These are phyloP conservation scores for Penicillium sp. DNA, from an alignment of 2,329 filamentous ascomycete species.

Conservation along the genomic window DNA sequence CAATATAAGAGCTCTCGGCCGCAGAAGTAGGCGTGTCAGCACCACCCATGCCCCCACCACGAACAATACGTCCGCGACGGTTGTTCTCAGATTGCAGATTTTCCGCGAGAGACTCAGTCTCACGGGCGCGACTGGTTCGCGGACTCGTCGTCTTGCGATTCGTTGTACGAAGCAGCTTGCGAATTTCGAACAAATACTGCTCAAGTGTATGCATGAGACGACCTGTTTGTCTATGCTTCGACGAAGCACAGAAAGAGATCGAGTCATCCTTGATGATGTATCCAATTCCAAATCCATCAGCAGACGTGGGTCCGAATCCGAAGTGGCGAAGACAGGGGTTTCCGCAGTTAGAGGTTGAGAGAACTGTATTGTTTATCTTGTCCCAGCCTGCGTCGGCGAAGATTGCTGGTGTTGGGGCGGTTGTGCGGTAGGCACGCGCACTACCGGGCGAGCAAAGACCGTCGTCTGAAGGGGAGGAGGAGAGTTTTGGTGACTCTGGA, in stretches of 20 bases:
- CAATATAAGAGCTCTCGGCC: conserved; percentile 70
- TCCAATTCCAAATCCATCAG: conserved; percentile 93
- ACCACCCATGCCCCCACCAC: conserved; percentile 53
- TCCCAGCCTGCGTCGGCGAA: conserved; percentile 93
- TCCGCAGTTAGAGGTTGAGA: conserved; percentile 98
- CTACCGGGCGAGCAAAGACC: conserved; percentile 40
- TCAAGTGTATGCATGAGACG: conserved; percentile 89
- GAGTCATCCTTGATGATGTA: conserved; percentile 98
- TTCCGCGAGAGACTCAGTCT: conserved; percentile 56
- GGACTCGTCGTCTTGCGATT: conserved; percentile 57
- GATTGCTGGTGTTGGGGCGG: conserved; percentile 65
- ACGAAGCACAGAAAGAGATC: conserved; percentile 87
- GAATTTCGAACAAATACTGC: conserved; percentile 85
- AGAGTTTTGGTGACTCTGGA: conserved; percentile 29
- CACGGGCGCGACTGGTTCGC: conserved; percentile 60
- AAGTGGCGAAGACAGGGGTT: conserved; percentile 95
- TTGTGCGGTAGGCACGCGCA: conserved; percentile 55
- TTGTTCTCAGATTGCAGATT: conserved; percentile 46
- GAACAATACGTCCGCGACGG: conserved; percentile 72
- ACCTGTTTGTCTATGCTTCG: conserved; percentile 90
- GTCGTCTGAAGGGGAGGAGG: conserved; percentile 38
- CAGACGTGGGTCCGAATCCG: conserved; percentile 91
- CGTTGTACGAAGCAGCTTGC: conserved; percentile 76
- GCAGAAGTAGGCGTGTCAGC: conserved; percentile 64
- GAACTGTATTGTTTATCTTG: conserved; percentile 87